Evolutionary conservation across 1,284 basidiomycete genomes (phyloP).

Genomic region (Ceratobasidium sp.): DNA sequence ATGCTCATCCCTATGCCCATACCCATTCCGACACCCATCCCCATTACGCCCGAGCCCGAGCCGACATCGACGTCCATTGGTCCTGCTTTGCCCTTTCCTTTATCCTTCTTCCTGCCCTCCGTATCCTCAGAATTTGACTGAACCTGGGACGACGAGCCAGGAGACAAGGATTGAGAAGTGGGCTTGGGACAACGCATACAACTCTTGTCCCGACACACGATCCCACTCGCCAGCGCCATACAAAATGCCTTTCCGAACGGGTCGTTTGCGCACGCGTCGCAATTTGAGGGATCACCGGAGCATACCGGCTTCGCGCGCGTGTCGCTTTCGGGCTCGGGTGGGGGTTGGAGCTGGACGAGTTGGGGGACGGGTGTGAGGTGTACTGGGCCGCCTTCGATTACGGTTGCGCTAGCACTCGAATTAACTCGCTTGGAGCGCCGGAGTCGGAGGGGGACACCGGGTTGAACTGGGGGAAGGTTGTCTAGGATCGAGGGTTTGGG

Average conservation of each 20-base stretch:
- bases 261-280: constrained; percentile 81
- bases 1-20: constrained; percentile 37
- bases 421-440: constrained; percentile 45
- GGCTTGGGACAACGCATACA: constrained; percentile 67
- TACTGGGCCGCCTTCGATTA: constrained; percentile 9
- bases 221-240: constrained; percentile 70
- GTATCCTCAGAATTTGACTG: background rate
- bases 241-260: constrained; percentile 89
- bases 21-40: background rate
- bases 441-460: constrained; percentile 68
- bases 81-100: constrained; percentile 8
- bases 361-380: constrained; percentile 38
- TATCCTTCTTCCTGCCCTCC: background rate
- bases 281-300: constrained; percentile 73
- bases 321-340: background rate
- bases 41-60: background rate
- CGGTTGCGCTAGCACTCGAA: constrained; percentile 37
- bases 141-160: constrained; percentile 46
- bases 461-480: constrained; percentile 78
- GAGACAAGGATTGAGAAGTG: constrained; percentile 48
- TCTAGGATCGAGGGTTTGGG: constrained; percentile 68
- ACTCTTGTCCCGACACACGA: constrained; percentile 56
- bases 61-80: constrained; percentile 35
- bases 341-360: constrained; percentile 12
- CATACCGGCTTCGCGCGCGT: constrained; percentile 51